Percentiles rank a stretch among this genome's conserved stretches.
Evolutionary conservation across 2,329 filamentous ascomycete species (phyloP).

Genomic region (Byssochlamys sp.): DNA sequence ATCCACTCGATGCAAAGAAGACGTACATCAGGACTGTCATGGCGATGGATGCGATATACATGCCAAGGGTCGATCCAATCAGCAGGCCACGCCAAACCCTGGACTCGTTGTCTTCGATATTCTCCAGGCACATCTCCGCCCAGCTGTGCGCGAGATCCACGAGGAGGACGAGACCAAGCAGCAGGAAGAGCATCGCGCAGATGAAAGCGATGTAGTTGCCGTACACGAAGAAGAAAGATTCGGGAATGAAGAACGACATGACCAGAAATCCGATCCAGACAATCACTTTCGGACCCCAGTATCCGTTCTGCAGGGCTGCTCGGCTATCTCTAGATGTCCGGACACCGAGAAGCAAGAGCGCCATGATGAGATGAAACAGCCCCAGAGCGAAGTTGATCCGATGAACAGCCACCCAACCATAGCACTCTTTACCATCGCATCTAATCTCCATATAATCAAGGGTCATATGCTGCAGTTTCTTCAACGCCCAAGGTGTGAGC

Average conservation of each 20-base stretch:
- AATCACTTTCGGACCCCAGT: conserved; percentile 93
- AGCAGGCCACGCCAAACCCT: conserved; percentile 73
- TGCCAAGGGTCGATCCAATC: conserved; percentile 82
- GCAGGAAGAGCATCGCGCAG: conserved; percentile 83
- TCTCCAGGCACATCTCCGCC: conserved; percentile 89
- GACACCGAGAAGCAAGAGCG: conserved; percentile 75
- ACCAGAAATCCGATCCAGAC: conserved; percentile 81
- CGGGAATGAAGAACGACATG: conserved; percentile 88
- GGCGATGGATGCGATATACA: conserved; percentile 81
- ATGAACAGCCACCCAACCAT: conserved; percentile 92
- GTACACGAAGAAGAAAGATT: conserved; percentile 88
- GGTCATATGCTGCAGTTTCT: conserved; percentile 83
- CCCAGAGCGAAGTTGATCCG: conserved; percentile 96
- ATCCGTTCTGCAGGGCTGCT: conserved; percentile 90
- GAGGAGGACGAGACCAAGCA: conserved; percentile 81
- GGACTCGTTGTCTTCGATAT: conserved; percentile 85
- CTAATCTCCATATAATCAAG: conserved; percentile 93
- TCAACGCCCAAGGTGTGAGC: conserved; percentile 96
- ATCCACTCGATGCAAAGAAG: conserved; percentile 75
- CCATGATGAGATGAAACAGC: conserved; percentile 81
- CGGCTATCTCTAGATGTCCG: conserved; percentile 76
- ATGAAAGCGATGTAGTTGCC: conserved; percentile 86
- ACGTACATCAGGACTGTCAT: conserved; percentile 97
- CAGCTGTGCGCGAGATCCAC: conserved; percentile 93
- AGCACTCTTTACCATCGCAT: conserved; percentile 81